A percentile compares a stretch with the other conserved stretches of the same genome.
Evolutionary conservation across 2,329 filamentous ascomycete genomes (phyloP).

Genomic region (Macrophomina pseudophaseolina): DNA sequence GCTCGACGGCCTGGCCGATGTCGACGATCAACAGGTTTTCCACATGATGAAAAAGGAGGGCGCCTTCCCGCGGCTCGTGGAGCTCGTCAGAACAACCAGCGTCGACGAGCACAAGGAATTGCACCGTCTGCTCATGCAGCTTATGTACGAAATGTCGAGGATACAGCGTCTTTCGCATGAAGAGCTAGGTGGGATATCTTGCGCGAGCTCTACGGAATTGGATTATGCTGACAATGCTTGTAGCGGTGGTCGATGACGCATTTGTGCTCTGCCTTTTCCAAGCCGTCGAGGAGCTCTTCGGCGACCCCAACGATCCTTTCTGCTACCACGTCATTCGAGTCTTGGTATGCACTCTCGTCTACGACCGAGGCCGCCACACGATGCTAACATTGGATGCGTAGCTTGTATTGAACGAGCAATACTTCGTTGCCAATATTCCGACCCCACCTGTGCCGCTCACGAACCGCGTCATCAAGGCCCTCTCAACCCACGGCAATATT

Average conservation of each 20-base stretch:
- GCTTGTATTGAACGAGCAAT: constrained; percentile 97
- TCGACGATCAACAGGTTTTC: constrained; percentile 72
- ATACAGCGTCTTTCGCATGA: constrained; percentile 80
- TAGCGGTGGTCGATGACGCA: constrained; percentile 67
- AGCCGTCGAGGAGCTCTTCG: constrained; percentile 84
- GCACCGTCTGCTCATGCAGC: constrained; percentile 80
- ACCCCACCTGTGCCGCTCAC: constrained; percentile 64
- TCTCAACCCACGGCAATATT: constrained; percentile 77
- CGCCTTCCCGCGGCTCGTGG: constrained; percentile 81
- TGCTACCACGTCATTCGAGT: constrained; percentile 95
- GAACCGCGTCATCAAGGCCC: constrained; percentile 90
- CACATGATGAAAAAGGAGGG: constrained; percentile 86
- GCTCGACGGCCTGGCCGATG: constrained; percentile 80
- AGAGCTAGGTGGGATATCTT: constrained; percentile 69
- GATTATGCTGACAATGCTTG: constrained; percentile 27
- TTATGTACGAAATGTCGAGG: constrained; percentile 95
- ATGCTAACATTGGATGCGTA: constrained; percentile 44
- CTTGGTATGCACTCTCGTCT: constrained; percentile 63
- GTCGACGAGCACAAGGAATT: constrained; percentile 70
- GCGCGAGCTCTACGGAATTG: no score
- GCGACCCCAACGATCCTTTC: constrained; percentile 89
- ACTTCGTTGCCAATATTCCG: constrained; percentile 76
- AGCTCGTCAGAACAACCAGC: constrained; percentile 72
- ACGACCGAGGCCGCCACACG: background rate
- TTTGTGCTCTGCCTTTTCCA: constrained; percentile 85